phyloP scores from a whole-genome alignment of 148 eudicot species.

The Cornus controversa region DNA sequence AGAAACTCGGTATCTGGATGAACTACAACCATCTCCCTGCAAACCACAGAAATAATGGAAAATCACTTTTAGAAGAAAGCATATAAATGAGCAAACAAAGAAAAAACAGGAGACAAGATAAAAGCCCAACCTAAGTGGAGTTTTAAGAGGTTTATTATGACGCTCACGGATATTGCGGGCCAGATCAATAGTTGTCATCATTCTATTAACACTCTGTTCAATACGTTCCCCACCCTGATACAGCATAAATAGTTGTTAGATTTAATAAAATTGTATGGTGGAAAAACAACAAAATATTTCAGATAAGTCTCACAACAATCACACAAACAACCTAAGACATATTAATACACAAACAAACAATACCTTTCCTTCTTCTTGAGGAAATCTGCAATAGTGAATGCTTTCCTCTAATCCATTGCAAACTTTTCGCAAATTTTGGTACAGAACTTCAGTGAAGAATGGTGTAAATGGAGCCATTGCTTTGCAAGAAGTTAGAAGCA shows the following conservation, averaged over 20 bases:
- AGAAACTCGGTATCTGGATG: conserved; percentile 90
- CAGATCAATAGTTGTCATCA: conserved; percentile 88
- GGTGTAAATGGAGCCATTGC: conserved; percentile 99
- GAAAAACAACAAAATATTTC: neutral
- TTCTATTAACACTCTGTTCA: conserved; percentile 92
- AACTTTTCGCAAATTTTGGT: conserved; percentile 82
- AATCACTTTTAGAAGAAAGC: neutral
- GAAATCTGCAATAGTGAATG: conserved; percentile 86
- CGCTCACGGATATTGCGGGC: conserved; percentile 98
- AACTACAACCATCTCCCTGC: conserved; percentile 95
- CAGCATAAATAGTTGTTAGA: neutral
- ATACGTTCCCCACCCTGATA: conserved; percentile 80
- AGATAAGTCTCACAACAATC: neutral
- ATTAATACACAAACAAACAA: neutral
- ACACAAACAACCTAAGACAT: neutral
- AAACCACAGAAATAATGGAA: conserved; percentile 13
- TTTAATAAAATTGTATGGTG: neutral
- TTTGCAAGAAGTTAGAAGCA: conserved; percentile 82
- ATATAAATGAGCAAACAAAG: neutral
- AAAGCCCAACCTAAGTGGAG: conserved; percentile 68
- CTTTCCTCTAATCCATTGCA: conserved; percentile 72
- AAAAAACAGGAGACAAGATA: neutral
- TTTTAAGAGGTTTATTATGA: conserved; percentile 88
- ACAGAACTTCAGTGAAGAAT: conserved; percentile 88
- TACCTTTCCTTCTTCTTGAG: conserved; percentile 84